Evolutionary conservation across 495 filamentous ascomycete species (phyloP).

Genomic region (Talaromyces liani): DNA sequence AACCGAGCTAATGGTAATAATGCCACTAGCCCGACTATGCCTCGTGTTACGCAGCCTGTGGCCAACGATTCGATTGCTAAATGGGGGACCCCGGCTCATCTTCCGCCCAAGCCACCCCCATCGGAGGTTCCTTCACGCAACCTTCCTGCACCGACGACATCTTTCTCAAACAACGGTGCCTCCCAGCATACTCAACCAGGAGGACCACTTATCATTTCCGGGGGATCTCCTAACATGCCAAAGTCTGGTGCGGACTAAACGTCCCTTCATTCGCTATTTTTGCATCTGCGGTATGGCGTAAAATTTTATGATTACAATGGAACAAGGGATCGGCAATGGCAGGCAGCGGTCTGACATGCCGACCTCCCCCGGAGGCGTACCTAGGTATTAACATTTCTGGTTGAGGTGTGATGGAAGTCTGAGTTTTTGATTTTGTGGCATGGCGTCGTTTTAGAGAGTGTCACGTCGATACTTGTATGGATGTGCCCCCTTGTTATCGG

Average conservation of each 20-base stretch:
- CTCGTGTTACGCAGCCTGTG: conserved; percentile 17
- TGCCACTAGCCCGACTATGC: conserved; percentile 2
- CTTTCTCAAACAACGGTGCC: conserved; percentile 15
- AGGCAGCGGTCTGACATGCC: neutral
- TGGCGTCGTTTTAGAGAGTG: neutral
- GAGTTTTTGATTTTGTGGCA: neutral
- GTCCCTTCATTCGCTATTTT: neutral
- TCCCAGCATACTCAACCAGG: conserved; percentile 10
- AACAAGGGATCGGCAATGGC: neutral
- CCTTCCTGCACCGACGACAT: conserved; percentile 13
- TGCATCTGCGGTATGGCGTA: conserved; percentile 11
- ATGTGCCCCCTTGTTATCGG: neutral
- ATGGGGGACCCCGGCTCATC: conserved; percentile 48
- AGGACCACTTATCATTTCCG: conserved; percentile 38
- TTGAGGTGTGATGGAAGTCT: neutral
- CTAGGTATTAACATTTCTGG: neutral
- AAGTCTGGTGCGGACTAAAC: conserved; percentile 18
- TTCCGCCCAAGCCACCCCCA: conserved; percentile 48
- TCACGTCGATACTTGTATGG: neutral
- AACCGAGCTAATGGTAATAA: conserved; percentile 14
- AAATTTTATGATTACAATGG: conserved; percentile 6
- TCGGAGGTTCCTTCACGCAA: conserved; percentile 38
- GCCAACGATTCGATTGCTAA: conserved; percentile 40
- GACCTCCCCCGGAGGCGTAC: neutral
- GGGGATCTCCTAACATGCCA: conserved; percentile 18